Evolutionary conservation across 176 grass and related monocot species (phyloP).

Genomic region (Oryza meridionalis): DNA sequence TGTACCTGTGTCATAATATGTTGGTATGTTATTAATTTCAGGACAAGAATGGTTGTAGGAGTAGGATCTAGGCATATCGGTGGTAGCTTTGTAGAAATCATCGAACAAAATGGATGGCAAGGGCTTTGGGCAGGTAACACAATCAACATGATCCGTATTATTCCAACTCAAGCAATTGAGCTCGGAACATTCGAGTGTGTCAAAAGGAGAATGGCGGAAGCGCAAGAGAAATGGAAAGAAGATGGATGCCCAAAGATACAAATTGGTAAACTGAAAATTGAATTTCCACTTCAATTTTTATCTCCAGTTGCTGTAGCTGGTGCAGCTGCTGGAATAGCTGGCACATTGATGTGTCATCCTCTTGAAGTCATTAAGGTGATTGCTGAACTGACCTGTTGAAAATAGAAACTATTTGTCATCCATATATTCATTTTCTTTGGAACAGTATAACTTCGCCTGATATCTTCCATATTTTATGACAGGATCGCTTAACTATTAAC

Average conservation of each 20-base stretch:
- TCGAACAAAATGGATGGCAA: constrained; percentile 71
- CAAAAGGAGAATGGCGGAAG: constrained; percentile 60
- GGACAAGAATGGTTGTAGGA: constrained; percentile 92
- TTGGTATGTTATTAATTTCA: constrained; percentile 36
- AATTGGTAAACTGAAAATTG: constrained; percentile 58
- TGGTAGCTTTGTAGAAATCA: constrained; percentile 65
- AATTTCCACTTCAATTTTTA: constrained; percentile 54
- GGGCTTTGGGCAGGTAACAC: constrained; percentile 88
- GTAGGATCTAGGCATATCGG: constrained; percentile 77
- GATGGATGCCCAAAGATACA: constrained; percentile 57
- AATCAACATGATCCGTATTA: constrained; percentile 81
- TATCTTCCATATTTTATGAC: constrained; percentile 19
- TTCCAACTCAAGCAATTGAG: constrained; percentile 82
- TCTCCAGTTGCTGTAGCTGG: constrained; percentile 72
- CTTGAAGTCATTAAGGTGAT: constrained; percentile 89
- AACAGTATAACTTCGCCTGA: constrained; percentile 10
- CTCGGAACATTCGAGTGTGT: constrained; percentile 72
- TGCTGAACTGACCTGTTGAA: neutral
- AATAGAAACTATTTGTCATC: neutral
- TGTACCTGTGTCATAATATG: constrained; percentile 20
- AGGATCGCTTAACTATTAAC: constrained; percentile 84
- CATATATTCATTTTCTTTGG: constrained; percentile 10
- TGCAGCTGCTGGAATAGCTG: constrained; percentile 73
- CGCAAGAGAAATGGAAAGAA: constrained; percentile 66
- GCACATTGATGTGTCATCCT: constrained; percentile 79